Evolutionary conservation across 805 yeast genomes (phyloP), one percentile per base, ranked within the genome.

Genomic region (Torulaspora gathmanii): DNA sequence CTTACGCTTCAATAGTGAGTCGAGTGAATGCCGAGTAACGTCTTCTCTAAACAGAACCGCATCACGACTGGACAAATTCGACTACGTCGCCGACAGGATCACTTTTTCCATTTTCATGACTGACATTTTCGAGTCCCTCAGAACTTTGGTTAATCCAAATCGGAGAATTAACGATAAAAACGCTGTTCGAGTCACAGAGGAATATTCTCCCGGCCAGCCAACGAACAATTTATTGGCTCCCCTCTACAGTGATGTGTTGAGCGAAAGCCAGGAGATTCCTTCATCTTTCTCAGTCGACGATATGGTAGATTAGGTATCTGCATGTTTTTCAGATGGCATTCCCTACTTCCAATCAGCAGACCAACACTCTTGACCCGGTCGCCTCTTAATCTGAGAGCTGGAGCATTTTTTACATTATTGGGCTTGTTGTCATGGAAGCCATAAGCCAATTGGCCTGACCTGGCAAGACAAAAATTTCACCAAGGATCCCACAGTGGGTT

Each of bases 261-360:
- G 38, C 37, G 35, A 25, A 22, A 17, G 9, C 26, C 25, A 5
- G 10, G 33, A 23, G 11, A 35, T 5, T 40, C 28, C 27, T 23
- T 20, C 41, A 10, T 34, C 34, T 1, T 22, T 49, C 16, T 23
- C 45, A 5, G 30, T 27, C 6, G 50, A 40, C 8, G 52, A 49
- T 22, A 40, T 49, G n/a, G 46, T 47, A 4, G 52, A 46, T n/a
- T 49, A 47, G 50, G 38, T 49, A 12, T 38, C 49, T 12, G 27
- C 52, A 3, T 49, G 49, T 23, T 42, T 49, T 10, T 42, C 46
- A 4, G 52, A 46, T 15, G 50, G 50, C 3, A 42, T 30, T 5
- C 31, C 45, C 11, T 31, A 34, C 22, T 40, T 35, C 10, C 37
- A 34, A 16, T 33, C 44, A 16, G 28, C 41, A 15, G 48, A 35